A percentile compares a stretch with the other conserved stretches of the same genome.
phyloP scores from a whole-genome alignment of 805 yeast genomes.

The Yarrowia sp. region DNA sequence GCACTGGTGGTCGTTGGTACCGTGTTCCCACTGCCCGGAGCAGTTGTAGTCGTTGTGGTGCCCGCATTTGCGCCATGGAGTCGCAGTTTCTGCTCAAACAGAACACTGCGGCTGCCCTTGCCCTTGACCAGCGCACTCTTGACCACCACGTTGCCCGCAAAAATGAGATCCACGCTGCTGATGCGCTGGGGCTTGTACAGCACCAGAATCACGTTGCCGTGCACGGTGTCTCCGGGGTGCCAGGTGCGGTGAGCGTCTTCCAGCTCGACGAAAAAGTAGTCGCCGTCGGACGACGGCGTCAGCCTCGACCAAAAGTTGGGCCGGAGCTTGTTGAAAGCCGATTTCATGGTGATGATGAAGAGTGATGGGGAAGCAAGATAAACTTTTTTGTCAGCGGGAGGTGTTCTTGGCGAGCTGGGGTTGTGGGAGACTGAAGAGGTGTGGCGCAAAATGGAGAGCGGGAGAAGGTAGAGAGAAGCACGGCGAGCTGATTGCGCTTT shows the following conservation, averaged over 20 bases:
- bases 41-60: neutral
- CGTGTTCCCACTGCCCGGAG: neutral
- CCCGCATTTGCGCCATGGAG: neutral
- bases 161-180: conserved; percentile 43
- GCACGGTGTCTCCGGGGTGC: conserved; percentile 74
- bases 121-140: conserved; percentile 48
- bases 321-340: conserved; percentile 42
- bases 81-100: conserved; percentile 45
- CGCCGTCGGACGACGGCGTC: conserved; percentile 41
- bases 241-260: conserved; percentile 78
- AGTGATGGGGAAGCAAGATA: conserved; percentile 6
- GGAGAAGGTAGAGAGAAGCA: neutral
- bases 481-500: neutral
- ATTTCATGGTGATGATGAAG: conserved; percentile 40
- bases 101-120: conserved; percentile 45
- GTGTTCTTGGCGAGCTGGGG: neutral
- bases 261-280: conserved; percentile 68
- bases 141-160: conserved; percentile 48
- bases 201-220: conserved; percentile 49
- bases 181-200: conserved; percentile 45
- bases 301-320: conserved; percentile 41
- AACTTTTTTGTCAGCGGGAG: conserved; percentile 29
- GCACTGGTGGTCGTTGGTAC: no score
- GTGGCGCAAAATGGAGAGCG: neutral
- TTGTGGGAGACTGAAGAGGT: neutral